Conservation (phyloP, 2,329 filamentous ascomycete genomes). For the Pyricularia pennisetigena region DNA sequence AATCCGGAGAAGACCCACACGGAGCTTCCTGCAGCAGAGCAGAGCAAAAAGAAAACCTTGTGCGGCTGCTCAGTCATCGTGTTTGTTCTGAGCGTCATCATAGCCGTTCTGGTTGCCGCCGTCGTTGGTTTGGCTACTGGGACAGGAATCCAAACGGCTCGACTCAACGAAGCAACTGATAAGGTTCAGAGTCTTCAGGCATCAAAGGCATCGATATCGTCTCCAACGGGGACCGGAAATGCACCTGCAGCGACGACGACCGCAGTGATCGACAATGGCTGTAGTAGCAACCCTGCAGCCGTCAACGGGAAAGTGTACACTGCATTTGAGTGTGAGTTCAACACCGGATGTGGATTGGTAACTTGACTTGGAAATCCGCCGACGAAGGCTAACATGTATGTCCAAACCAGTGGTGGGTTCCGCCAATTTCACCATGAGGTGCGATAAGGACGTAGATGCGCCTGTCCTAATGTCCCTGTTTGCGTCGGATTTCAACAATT, state of each 20-base stretch:
- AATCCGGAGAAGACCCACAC: neutral
- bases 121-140: conserved; percentile 34
- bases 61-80: conserved; percentile 28
- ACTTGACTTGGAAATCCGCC: neutral
- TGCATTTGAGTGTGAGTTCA: conserved; percentile 23
- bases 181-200: conserved; percentile 20
- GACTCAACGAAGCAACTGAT: conserved; percentile 25
- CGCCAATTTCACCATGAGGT: conserved; percentile 29
- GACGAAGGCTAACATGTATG: neutral
- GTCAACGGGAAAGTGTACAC: conserved; percentile 29
- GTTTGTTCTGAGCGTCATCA: conserved; percentile 28
- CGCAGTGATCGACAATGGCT: conserved; percentile 26
- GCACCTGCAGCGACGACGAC: conserved; percentile 11
- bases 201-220: conserved; percentile 8
- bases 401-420: conserved; percentile 22
- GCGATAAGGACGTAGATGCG: conserved; percentile 30
- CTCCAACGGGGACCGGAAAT: neutral
- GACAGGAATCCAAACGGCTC: conserved; percentile 28
- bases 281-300: conserved; percentile 21
- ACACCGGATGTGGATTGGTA: conserved; percentile 6
- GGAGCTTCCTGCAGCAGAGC: neutral
- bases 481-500: conserved; percentile 29
- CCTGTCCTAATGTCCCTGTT: conserved; percentile 29
- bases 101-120: conserved; percentile 27
- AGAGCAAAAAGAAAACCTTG: conserved; percentile 8